These are phyloP conservation scores for Colletotrichum chlorophyti DNA, from an alignment of 2,329 filamentous ascomycete species.

Conservation along the genomic window DNA sequence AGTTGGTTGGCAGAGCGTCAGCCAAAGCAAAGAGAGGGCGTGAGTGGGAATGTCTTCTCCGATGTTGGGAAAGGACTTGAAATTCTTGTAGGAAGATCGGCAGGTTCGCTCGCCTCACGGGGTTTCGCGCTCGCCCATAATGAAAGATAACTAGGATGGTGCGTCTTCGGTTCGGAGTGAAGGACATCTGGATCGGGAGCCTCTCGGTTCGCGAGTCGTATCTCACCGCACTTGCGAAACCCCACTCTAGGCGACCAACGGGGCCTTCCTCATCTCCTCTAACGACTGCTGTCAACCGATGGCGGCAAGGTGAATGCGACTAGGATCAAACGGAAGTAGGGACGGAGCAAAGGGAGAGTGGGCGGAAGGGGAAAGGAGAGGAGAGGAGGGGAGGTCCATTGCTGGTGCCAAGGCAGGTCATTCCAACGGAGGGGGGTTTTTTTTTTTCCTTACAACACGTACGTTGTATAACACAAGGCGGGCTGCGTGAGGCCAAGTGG, in stretches of 20 bases:
- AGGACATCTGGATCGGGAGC: not conserved
- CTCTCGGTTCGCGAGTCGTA: not conserved
- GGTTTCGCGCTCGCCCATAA: not conserved
- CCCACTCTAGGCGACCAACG: not conserved
- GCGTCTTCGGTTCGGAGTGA: conserved; percentile 1
- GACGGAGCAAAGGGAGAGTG: not conserved
- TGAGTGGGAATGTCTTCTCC: too few relatives aligned
- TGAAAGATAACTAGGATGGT: conserved; percentile 1
- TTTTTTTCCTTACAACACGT: not conserved
- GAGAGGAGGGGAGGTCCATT: not conserved
- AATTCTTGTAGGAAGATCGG: conserved; percentile 6
- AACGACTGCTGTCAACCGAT: not conserved
- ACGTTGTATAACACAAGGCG: not conserved
- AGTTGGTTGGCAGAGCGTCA: not conserved
- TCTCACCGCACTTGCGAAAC: conserved; percentile 11
- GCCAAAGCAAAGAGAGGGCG: too few relatives aligned
- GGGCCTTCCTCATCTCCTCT: not conserved
- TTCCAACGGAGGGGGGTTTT: too few relatives aligned
- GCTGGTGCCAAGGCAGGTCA: not conserved
- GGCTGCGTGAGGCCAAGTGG: too few relatives aligned
- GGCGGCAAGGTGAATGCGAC: not conserved
- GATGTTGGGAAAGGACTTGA: not conserved
- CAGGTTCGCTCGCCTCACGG: conserved; percentile 3
- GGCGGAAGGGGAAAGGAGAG: not conserved
- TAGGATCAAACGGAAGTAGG: too few relatives aligned